phyloP scores from a whole-genome alignment of 305 asterid species.

The Striga hermonthica region DNA sequence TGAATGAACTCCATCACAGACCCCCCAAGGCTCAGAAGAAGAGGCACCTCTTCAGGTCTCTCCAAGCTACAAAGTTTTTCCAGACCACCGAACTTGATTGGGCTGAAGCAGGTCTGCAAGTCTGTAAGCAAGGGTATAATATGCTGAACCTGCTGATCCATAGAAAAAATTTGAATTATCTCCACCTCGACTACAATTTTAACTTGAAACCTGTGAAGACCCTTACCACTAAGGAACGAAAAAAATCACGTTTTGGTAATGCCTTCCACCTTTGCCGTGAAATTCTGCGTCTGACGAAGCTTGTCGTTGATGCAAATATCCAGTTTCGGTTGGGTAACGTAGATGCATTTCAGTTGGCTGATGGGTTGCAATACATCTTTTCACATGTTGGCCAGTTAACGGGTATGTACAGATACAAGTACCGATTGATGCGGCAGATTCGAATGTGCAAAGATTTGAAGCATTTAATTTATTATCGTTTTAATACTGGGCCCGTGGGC shows the following conservation, averaged over 20 bases:
- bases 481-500: conserved; percentile 99
- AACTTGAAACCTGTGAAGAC: conserved; percentile 99
- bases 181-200: conserved; percentile 96
- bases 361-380: conserved; percentile 93
- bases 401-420: conserved; percentile 97
- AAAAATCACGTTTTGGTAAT: conserved; percentile 94
- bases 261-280: conserved; percentile 99
- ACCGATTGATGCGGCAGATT: conserved; percentile 98
- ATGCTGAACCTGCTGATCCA: conserved; percentile 96
- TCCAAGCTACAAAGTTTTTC: conserved; percentile 94
- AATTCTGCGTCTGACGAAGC: conserved; percentile 92
- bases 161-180: conserved; percentile 90
- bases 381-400: conserved; percentile 99
- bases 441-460: conserved; percentile 99
- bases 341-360: conserved; percentile 99
- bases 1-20: conserved; percentile 98
- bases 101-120: conserved; percentile 99
- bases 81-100: conserved; percentile 99
- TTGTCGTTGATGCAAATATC: conserved; percentile 96
- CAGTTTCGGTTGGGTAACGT: conserved; percentile 99
- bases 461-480: conserved; percentile 94
- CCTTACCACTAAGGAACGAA: conserved; percentile 95
- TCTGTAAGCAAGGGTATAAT: conserved; percentile 98
- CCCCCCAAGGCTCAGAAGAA: conserved; percentile 99
- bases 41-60: conserved; percentile 94